phyloP scores from a whole-genome alignment of 2,329 filamentous ascomycete species.

The Claviceps capensis region DNA sequence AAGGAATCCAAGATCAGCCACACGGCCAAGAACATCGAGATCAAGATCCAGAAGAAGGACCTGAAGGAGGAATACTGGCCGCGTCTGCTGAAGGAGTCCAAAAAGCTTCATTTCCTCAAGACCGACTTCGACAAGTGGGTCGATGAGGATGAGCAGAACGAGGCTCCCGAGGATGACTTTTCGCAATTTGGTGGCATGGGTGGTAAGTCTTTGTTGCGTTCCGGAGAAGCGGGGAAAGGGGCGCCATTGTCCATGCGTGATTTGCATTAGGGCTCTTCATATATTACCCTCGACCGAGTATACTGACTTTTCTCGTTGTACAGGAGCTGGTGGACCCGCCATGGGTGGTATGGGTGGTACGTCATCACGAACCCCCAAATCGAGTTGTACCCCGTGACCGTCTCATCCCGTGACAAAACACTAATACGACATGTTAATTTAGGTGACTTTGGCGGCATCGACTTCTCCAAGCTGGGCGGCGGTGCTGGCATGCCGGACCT shows the following conservation, averaged over 20 bases:
- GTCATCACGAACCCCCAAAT: slow-evolving; percentile 12
- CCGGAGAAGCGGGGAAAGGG: too few relatives aligned
- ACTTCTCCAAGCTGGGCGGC: slow-evolving; percentile 80
- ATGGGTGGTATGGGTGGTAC: slow-evolving; percentile 27
- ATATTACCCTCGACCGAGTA: neutral
- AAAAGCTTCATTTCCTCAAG: slow-evolving; percentile 92
- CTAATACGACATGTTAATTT: neutral
- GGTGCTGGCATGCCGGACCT: slow-evolving; percentile 21
- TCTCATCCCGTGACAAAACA: neutral
- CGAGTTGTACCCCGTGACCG: neutral
- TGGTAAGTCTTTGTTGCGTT: slow-evolving; percentile 21
- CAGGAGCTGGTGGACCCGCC: slow-evolving; percentile 14
- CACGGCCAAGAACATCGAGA: slow-evolving; percentile 74
- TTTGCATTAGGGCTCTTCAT: neutral
- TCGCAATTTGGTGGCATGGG: slow-evolving; percentile 54
- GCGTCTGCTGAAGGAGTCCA: slow-evolving; percentile 75
- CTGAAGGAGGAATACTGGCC: slow-evolving; percentile 92
- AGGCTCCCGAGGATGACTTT: slow-evolving; percentile 68
- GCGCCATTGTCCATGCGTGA: too few relatives aligned
- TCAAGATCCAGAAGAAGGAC: slow-evolving; percentile 95
- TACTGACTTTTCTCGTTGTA: neutral
- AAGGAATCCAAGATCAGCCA: slow-evolving; percentile 76
- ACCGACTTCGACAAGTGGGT: slow-evolving; percentile 99
- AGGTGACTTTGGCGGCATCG: slow-evolving; percentile 73
- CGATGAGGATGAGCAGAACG: slow-evolving; percentile 96